Evolutionary conservation across 176 grass and related monocot species (phyloP).

Genomic region (Chrysopogon serrulatus): DNA sequence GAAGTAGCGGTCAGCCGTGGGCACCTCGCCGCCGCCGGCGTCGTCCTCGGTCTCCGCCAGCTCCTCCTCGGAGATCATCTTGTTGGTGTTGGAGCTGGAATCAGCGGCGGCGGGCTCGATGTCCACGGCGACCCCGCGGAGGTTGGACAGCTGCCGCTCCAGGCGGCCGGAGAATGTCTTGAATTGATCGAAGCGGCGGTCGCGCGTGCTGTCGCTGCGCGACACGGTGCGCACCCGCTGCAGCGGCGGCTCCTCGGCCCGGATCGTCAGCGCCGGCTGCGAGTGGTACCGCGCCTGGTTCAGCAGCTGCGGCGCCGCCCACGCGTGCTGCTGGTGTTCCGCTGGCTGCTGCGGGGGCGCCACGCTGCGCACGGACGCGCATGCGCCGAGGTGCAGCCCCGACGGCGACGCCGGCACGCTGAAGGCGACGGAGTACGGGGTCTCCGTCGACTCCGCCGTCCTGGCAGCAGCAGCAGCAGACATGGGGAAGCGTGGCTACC

Average conservation of each 20-base stretch:
- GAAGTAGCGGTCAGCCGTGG: slow-evolving; percentile 69
- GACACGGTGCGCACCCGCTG: background rate
- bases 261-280: slow-evolving; percentile 25
- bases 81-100: background rate
- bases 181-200: slow-evolving; percentile 66
- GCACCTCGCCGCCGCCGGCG: background rate
- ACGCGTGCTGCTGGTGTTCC: background rate
- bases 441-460: background rate
- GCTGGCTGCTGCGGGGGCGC: background rate
- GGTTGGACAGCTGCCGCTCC: slow-evolving; percentile 71
- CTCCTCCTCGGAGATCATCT: background rate
- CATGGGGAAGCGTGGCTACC: background rate
- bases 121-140: slow-evolving; percentile 41
- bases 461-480: background rate
- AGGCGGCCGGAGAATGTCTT: slow-evolving; percentile 85
- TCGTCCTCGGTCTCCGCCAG: background rate
- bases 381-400: slow-evolving; percentile 32
- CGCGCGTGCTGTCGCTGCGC: slow-evolving; percentile 28
- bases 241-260: background rate
- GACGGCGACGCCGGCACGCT: slow-evolving; percentile 67
- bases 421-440: slow-evolving; percentile 19
- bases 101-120: background rate
- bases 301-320: background rate
- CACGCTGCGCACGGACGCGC: background rate
- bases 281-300: slow-evolving; percentile 33